phyloP scores from a whole-genome alignment of 2,329 filamentous ascomycete species.

The Trichophyton rubrum region DNA sequence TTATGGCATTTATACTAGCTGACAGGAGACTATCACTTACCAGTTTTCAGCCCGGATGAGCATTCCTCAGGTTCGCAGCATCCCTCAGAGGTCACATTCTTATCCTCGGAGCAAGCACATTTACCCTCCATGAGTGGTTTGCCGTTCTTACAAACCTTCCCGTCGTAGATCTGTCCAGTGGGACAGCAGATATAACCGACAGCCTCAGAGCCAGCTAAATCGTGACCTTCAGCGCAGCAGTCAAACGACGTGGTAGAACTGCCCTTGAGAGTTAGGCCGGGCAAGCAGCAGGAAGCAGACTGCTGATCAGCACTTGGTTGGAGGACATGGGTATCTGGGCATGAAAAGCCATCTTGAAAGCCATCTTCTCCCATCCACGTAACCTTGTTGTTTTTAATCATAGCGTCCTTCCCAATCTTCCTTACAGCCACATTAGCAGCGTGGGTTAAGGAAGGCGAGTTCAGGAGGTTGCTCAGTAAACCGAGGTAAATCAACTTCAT shows the following conservation, averaged over 20 bases:
- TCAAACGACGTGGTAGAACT: background rate
- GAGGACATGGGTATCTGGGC: background rate
- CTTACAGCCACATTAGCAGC: background rate
- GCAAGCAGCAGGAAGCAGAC: constrained; percentile 3
- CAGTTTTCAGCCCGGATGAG: constrained; percentile 2
- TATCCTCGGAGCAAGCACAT: background rate
- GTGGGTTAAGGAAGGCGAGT: background rate
- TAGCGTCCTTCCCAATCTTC: background rate
- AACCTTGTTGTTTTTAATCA: background rate
- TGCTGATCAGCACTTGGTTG: background rate
- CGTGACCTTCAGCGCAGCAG: constrained; percentile 4
- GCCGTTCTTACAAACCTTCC: background rate
- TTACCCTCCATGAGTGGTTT: background rate
- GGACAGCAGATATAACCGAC: constrained; percentile 4
- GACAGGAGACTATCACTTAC: background rate
- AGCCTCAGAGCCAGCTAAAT: background rate
- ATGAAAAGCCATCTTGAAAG: constrained; percentile 1
- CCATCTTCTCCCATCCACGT: background rate
- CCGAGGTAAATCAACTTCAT: background rate
- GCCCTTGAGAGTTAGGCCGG: background rate
- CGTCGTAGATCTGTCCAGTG: background rate
- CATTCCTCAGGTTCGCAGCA: constrained; percentile 4
- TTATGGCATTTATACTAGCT: background rate
- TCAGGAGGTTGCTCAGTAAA: background rate
- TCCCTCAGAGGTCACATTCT: background rate